These are phyloP conservation scores for Theobroma cacao DNA, from an alignment of 345 rosid genomes.

Conservation along the genomic window DNA sequence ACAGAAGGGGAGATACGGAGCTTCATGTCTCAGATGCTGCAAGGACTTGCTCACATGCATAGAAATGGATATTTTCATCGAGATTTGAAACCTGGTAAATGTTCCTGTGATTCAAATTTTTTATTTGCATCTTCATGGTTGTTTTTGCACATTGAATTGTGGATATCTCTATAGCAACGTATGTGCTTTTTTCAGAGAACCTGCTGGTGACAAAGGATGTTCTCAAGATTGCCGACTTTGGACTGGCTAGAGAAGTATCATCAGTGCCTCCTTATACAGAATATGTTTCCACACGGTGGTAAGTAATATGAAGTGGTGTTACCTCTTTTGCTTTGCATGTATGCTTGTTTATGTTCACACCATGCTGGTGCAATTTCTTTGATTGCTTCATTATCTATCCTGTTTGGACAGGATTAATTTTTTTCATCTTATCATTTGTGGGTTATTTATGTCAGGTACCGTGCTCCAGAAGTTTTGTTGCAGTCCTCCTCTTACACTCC, in stretches of 20 bases:
- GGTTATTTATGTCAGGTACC: conserved; percentile 57
- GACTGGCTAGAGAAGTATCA: conserved; percentile 89
- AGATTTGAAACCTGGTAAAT: conserved; percentile 87
- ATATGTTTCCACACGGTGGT: conserved; percentile 97
- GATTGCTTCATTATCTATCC: background rate
- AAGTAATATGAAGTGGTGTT: conserved; percentile 13
- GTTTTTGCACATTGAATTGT: background rate
- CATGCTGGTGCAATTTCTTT: background rate
- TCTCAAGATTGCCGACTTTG: conserved; percentile 95
- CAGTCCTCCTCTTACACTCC: conserved; percentile 84
- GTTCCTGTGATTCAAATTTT: conserved; percentile 6
- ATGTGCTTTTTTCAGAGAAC: conserved; percentile 48
- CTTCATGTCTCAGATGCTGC: conserved; percentile 78
- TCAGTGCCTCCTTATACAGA: conserved; percentile 94
- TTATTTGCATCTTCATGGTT: conserved; percentile 8
- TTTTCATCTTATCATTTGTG: conserved; percentile 3
- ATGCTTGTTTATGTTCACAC: background rate
- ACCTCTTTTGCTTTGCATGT: background rate
- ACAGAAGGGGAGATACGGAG: conserved; percentile 72
- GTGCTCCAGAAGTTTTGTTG: conserved; percentile 93
- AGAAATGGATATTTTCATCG: conserved; percentile 81
- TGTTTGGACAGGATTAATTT: background rate
- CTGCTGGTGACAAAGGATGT: conserved; percentile 77
- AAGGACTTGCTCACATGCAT: conserved; percentile 93
- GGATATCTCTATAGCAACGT: conserved; percentile 12